Base-by-base conservation (phyloP, 1,139 yeast genomes). In the Pneumocystis wakefieldiae region DNA sequence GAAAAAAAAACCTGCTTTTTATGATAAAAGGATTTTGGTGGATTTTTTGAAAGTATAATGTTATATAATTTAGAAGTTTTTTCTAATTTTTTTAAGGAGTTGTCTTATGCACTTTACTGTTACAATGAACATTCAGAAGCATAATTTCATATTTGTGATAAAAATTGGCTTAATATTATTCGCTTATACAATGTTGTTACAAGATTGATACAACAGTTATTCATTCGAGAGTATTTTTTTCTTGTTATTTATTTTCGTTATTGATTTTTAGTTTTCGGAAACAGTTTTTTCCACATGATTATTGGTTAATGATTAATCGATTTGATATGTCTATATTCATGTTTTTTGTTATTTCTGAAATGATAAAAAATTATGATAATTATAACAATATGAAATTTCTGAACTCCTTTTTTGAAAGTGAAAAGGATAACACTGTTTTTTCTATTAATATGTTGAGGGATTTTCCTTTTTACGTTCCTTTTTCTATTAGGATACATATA, bases 381-480 rank as follows among this genome's bases (percentile, higher is more conserved):
- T 70, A 41, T 12, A 17, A 35, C 12, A 70, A 39, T 66, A 67
- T 35, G 35, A 61, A 67, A 42, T 67, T 69, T 36, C 63, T 64
- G 2, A 70, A 69, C n/a, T 69, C 68, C 15, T 66, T 69, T 48
- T 71, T 70, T 3, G 62, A 17, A 37, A 29, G 37, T 32, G 8
- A 12, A 2, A n/a, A 17, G 14, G 70, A 72, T 59, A 76, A 71
- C 38, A 59, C 66, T 6, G 67, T 69, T 3, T 73, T 75, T 1
- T 65, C 75, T 66, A 67, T 81, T 60, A 81, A 83, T 62, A 76
- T 90, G 0, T 77, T 88, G 57, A 78, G 81, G 2, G 80, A 82
- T 63, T 76, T 84, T 2, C 97, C 98, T 1, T 91, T 87, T 71
- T 85, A 89, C 74, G 77, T 91, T 28, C 83, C 88, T 0, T 92